These are phyloP conservation scores for Babesia bovis DNA, from an alignment of 169 alveolate genomes.

Conservation along the genomic window DNA sequence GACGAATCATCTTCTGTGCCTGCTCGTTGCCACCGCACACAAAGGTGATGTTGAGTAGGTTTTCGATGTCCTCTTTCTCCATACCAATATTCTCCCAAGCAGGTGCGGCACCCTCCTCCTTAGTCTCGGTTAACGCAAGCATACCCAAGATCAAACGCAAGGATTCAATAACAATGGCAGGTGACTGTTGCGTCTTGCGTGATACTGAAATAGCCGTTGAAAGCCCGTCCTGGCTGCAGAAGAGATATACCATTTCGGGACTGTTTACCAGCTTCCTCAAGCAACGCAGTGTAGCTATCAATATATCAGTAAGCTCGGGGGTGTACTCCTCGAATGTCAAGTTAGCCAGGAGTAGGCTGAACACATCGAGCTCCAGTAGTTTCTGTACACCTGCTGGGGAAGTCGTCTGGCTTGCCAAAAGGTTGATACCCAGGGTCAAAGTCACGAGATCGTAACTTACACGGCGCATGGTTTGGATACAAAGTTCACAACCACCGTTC, in stretches of 20 bases:
- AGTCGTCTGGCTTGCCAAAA: constrained; percentile 80
- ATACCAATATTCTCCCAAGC: constrained; percentile 81
- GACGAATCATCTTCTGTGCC: constrained; percentile 66
- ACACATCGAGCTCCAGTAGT: constrained; percentile 83
- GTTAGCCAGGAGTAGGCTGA: constrained; percentile 79
- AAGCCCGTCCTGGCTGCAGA: constrained; percentile 87
- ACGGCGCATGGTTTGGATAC: constrained; percentile 76
- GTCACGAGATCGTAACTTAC: constrained; percentile 83
- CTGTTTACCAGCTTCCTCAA: constrained; percentile 82
- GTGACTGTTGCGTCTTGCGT: constrained; percentile 80
- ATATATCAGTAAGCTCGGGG: constrained; percentile 79
- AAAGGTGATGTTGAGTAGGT: constrained; percentile 60
- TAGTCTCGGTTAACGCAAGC: constrained; percentile 68
- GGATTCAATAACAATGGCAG: constrained; percentile 85
- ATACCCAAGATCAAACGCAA: constrained; percentile 78
- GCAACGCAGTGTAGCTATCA: constrained; percentile 83
- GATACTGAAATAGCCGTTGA: constrained; percentile 77
- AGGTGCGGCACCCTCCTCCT: constrained; percentile 56
- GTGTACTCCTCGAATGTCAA: constrained; percentile 79
- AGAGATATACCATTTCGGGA: constrained; percentile 85
- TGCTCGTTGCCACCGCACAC: constrained; percentile 60
- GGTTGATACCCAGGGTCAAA: constrained; percentile 82
- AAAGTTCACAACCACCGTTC: constrained; percentile 79
- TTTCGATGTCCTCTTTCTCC: constrained; percentile 71
- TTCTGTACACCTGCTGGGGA: constrained; percentile 77